Conservation (phyloP, 345 rosid species). For the Populus euphratica region DNA sequence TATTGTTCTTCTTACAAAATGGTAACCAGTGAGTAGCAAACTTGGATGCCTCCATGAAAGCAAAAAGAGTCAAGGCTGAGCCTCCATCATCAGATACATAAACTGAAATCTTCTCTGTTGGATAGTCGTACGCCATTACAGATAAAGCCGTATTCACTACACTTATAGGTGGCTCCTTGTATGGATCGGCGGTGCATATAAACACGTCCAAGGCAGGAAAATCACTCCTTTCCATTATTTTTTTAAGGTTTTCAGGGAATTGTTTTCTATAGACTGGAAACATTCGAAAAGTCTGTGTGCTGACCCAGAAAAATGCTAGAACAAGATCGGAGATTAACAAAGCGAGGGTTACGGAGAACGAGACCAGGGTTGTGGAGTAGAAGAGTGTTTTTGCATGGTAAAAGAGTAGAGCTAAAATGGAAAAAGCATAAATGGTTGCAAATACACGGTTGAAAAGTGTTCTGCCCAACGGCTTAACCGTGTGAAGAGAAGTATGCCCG, state of each 20-base stretch:
- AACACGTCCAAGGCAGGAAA: conserved; percentile 50
- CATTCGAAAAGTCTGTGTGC: conserved; percentile 20
- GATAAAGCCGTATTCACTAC: conserved; percentile 75
- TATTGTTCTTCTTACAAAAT: conserved; percentile 11
- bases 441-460: conserved; percentile 42
- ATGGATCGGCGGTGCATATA: conserved; percentile 43
- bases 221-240: not conserved
- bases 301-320: conserved; percentile 65
- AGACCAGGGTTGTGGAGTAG: conserved; percentile 18
- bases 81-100: conserved; percentile 34
- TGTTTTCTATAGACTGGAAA: conserved; percentile 8
- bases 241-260: conserved; percentile 15
- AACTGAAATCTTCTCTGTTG: conserved; percentile 58
- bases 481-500: conserved; percentile 34
- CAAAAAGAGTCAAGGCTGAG: conserved; percentile 19
- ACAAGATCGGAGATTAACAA: conserved; percentile 48
- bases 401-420: conserved; percentile 50
- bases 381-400: conserved; percentile 43
- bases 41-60: conserved; percentile 26
- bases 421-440: conserved; percentile 43
- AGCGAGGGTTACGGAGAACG: conserved; percentile 17
- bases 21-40: conserved; percentile 27
- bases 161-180: conserved; percentile 25
- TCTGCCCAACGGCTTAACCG: conserved; percentile 36
- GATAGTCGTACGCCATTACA: conserved; percentile 74